Evolutionary conservation across 352 stramenopile species (phyloP).

Genomic region (Globisporangium sylvaticum): DNA sequence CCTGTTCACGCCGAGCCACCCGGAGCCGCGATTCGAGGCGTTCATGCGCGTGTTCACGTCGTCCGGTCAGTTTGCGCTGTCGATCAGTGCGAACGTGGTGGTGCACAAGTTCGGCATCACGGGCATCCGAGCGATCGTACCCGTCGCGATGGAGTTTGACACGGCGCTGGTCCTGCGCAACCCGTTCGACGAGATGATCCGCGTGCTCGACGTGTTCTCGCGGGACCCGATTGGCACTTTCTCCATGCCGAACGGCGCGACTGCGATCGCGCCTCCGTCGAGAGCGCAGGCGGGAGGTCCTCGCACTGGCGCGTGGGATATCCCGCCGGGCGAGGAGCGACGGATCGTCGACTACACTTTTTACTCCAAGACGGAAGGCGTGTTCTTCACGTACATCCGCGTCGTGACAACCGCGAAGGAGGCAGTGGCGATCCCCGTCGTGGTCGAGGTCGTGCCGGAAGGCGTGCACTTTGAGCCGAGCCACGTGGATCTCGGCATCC

Average conservation of each 20-base stretch:
- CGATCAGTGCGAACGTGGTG: constrained; percentile 26
- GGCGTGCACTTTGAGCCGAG: constrained; percentile 35
- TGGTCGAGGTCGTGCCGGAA: constrained; percentile 31
- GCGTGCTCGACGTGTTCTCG: constrained; percentile 45
- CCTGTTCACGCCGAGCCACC: constrained; percentile 31
- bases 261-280: neutral
- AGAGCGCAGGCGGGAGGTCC: neutral
- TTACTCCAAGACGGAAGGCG: constrained; percentile 16
- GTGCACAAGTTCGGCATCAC: constrained; percentile 28
- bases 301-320: constrained; percentile 30
- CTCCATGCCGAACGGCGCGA: neutral
- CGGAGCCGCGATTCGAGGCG: constrained; percentile 19
- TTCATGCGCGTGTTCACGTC: constrained; percentile 45
- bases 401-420: constrained; percentile 16
- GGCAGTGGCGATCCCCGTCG: constrained; percentile 31
- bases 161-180: constrained; percentile 42
- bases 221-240: constrained; percentile 36
- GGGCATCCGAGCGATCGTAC: constrained; percentile 28
- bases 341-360: constrained; percentile 38
- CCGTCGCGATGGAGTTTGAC: constrained; percentile 26
- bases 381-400: constrained; percentile 38
- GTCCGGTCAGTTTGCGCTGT: constrained; percentile 41
- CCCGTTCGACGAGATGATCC: constrained; percentile 31
- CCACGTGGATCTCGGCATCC: constrained; percentile 31
- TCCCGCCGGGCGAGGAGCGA: constrained; percentile 28